Conservation (phyloP, 352 stramenopile genomes). For the Phytophthora nicotianae region DNA sequence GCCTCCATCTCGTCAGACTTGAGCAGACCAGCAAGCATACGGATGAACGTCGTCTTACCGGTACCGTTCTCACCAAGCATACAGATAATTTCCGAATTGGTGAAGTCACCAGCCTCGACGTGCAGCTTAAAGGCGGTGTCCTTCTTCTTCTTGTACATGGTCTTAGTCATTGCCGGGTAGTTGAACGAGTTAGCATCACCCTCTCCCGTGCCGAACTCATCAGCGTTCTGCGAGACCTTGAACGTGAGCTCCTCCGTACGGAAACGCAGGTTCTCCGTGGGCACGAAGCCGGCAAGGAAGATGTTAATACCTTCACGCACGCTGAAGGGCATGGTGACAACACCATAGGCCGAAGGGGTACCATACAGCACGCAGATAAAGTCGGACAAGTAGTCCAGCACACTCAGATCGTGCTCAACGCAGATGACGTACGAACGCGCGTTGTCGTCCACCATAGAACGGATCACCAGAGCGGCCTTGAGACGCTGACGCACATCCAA, state of each 20-base stretch:
- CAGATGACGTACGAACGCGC: conserved; percentile 96
- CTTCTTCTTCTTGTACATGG: conserved; percentile 94
- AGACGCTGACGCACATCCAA: conserved; percentile 99
- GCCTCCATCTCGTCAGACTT: conserved; percentile 97
- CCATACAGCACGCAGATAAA: conserved; percentile 99
- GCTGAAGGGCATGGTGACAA: conserved; percentile 99
- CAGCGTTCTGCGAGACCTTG: conserved; percentile 96
- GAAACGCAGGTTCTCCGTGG: conserved; percentile 99
- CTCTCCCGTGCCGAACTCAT: conserved; percentile 88
- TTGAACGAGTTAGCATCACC: conserved; percentile 92
- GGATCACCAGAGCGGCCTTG: conserved; percentile 98
- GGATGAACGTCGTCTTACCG: conserved; percentile 99
- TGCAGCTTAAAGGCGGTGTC: conserved; percentile 97
- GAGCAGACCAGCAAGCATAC: conserved; percentile 98
- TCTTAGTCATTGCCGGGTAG: conserved; percentile 99
- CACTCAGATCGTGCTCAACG: conserved; percentile 99
- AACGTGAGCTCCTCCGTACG: conserved; percentile 98
- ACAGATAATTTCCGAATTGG: conserved; percentile 99
- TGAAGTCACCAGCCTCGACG: conserved; percentile 97
- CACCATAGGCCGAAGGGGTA: conserved; percentile 97
- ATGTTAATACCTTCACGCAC: conserved; percentile 99
- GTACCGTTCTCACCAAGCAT: conserved; percentile 99
- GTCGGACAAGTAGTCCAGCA: conserved; percentile 99
- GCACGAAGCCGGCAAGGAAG: conserved; percentile 99
- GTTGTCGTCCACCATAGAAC: conserved; percentile 93